Base-by-base conservation (phyloP, 768 basidiomycete genomes). In the Phylloporus rhodoxanthus region DNA sequence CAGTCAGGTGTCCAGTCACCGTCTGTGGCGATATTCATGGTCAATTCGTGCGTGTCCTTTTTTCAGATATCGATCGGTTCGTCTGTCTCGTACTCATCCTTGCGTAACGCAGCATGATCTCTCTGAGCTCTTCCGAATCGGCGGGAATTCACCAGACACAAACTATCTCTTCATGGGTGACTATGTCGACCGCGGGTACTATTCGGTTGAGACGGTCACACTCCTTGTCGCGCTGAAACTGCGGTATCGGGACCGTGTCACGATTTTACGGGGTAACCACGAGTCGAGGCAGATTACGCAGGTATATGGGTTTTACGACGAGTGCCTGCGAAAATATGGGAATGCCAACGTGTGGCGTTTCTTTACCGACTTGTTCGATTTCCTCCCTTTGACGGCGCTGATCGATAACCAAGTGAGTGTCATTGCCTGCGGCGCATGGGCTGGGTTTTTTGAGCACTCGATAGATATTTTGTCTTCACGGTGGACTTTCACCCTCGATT, bases 101-200 rank as follows among this genome's bases (percentile, higher is more conserved):
- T 38, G 48, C 5, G 38, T 20, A n/a, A 46, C 59, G 61, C 75
- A 99, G 95, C 96, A 99, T 72, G 96, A 99, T 76, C 87, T 99
- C 48, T 95, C 93, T 50, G 96, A 99, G 69, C 85, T 98, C 36
- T 97, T 99, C 73, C 85, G 94, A 48, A 97, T 98, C 66, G 96
- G 96, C 46, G 96, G 96, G 43, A 95, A 96, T 73, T 95, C 91
- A 13, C 96, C 96, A 38, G 93, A 96, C 71, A 99, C 96, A 57
- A 99, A 97, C 73, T 99, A 99, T 70, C 87, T 99, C 62, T 99
- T 98, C 77, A 99, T 99, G 96, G 96, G 96, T 25, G 96, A 99
- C 76, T 99, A 97, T 67, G 96, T 98, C 61, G 96, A 97, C 75
- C 84, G 94, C 64, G 95, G 95, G 17, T 99, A 97, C 77, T 98